Base-by-base conservation (phyloP, 805 yeast species). In the Yarrowia phangngaensis region DNA sequence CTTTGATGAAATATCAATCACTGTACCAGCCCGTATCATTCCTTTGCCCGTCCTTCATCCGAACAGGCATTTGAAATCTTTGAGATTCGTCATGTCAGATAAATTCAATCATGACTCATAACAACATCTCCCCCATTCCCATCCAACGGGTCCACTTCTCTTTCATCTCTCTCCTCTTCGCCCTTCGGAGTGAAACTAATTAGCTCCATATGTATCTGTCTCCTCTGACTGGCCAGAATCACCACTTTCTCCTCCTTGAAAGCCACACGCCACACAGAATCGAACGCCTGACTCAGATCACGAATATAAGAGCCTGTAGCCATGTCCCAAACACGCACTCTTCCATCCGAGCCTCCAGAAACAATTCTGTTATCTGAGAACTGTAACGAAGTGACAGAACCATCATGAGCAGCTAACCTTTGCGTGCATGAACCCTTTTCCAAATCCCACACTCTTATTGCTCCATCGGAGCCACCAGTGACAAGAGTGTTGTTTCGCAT, bases 391-490 rank as follows among this genome's bases (percentile, higher is more conserved):
- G 72, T 65, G 14, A 70, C 70, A 12, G 72, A 62, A 49, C 65
- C 64, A 52, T 70, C 73, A 53, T 70, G 74, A 6, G 74, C 73
- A 15, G 70, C 70, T 8, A 70, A 60, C 14, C 72, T 55, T 64
- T 85, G 92, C 0, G 88, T 78, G 64, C 97, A 90, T 53, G 72
- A 73, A 16, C 90, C 92, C 9, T 78, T 75, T 16, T 74, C 71
- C 8, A 95, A 84, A 65, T 90, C 95, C 79, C 88, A 81, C 8
- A 90, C 70, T 48, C 96, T 73, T 0, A 92, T 77, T 26, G 81
- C 75, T 0, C 97, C 97, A 61, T 82, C 82, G 26, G 80, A 76
- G 60, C 92, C 95, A 0, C 97, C 97, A 0, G 95, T 80, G 1
- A 87, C 79, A 31, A 89, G 68, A 9, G 75, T 81, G 41, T 79